A percentile compares a stretch with the other conserved stretches of the same genome.
Conservation (phyloP, 1,284 basidiomycete species). For the Tilletia caries region DNA sequence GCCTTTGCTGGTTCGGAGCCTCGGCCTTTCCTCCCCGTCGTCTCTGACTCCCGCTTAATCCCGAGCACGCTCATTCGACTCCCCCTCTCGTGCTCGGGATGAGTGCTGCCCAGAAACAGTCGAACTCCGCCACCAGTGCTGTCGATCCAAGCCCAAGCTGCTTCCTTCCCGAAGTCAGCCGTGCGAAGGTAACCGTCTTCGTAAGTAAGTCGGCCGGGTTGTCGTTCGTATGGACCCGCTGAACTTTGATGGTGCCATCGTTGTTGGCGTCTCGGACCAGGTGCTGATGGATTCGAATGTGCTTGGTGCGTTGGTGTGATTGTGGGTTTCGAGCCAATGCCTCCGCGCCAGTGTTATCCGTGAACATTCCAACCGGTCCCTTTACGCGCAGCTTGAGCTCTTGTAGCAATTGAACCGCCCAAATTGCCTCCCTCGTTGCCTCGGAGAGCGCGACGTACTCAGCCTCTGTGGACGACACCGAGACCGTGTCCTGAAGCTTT, state of each 20-base stretch:
- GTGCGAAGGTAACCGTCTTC: background rate
- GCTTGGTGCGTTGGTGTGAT: background rate
- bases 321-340: background rate
- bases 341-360: background rate
- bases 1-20: no score
- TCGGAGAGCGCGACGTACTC: constrained; percentile 1
- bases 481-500: background rate
- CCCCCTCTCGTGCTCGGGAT: no score
- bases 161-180: no score
- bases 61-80: no score
- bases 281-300: background rate
- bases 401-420: background rate
- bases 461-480: background rate
- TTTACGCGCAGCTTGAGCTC: background rate
- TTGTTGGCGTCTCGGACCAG: background rate
- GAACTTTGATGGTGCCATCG: background rate
- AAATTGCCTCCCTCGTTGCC: constrained; percentile 4
- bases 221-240: background rate
- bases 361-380: background rate
- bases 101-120: no score
- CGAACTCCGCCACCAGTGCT: no score
- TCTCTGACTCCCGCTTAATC: no score
- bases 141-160: no score
- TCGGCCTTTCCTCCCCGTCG: no score
- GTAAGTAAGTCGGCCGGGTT: background rate